Conservation (phyloP, 345 rosid species). For the Salix dunnii region DNA sequence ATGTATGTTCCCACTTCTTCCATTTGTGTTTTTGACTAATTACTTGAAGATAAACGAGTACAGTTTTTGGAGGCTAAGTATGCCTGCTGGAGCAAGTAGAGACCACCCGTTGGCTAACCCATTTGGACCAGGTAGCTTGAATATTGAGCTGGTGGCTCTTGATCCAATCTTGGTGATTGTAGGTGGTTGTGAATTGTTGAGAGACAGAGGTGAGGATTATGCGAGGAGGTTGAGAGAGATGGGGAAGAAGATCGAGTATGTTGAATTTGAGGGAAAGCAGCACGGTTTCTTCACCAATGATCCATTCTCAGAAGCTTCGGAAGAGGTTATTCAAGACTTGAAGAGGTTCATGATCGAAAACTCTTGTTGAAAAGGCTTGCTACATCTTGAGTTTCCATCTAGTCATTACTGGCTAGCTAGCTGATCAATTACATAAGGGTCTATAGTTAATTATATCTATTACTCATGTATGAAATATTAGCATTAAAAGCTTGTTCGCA, state of each 20-base stretch:
- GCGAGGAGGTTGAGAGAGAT: conserved; percentile 46
- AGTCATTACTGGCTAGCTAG: not conserved
- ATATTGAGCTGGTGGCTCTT: conserved; percentile 36
- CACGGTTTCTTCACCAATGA: conserved; percentile 68
- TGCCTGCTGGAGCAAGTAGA: conserved; percentile 62
- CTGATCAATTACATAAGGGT: no score
- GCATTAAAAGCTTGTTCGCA: no score
- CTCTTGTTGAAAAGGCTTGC: not conserved
- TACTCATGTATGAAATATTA: no score
- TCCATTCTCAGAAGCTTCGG: conserved; percentile 46
- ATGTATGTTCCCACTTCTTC: not conserved
- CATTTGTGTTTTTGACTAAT: not conserved
- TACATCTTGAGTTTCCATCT: not conserved
- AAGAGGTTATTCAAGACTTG: conserved; percentile 38
- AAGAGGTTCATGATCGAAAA: conserved; percentile 39
- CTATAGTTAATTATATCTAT: no score
- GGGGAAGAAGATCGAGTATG: conserved; percentile 53
- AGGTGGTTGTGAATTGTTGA: conserved; percentile 60
- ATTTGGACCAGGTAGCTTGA: conserved; percentile 60
- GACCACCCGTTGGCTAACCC: conserved; percentile 82
- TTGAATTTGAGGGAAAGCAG: conserved; percentile 56
- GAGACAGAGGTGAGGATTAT: conserved; percentile 68
- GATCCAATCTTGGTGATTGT: conserved; percentile 66
- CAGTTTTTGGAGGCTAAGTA: conserved; percentile 85
- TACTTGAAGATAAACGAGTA: not conserved